These are phyloP conservation scores for Aureobasidium sp. DNA, from an alignment of 2,329 filamentous ascomycete species.

Conservation along the genomic window DNA sequence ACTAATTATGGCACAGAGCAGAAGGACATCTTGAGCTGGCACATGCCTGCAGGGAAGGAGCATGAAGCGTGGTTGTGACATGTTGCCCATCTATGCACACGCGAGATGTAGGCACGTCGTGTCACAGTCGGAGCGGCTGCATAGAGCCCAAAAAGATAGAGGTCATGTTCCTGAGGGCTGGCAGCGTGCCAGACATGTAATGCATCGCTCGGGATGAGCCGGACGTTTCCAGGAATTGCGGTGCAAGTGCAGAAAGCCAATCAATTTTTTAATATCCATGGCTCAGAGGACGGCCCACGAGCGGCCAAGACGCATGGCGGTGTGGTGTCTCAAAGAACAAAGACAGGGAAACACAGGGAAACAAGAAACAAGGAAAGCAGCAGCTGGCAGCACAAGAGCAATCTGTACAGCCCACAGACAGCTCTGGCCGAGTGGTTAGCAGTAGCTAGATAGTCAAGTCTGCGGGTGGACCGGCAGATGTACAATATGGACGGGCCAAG, in stretches of 20 bases:
- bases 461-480: constrained; percentile 6
- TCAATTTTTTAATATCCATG: constrained; percentile 14
- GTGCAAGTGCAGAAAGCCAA: constrained; percentile 3
- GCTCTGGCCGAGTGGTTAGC: background rate
- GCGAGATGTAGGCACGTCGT: constrained; percentile 10
- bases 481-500: background rate
- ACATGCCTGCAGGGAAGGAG: background rate
- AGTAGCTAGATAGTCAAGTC: background rate
- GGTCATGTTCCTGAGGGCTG: background rate
- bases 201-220: background rate
- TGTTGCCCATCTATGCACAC: background rate
- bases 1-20: background rate
- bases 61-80: background rate
- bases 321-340: background rate
- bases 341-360: background rate
- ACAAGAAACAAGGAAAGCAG: background rate
- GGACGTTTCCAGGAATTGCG: background rate
- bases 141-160: background rate
- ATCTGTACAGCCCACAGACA: background rate
- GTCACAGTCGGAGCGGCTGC: constrained; percentile 6
- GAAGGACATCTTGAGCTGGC: background rate
- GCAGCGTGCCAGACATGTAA: background rate
- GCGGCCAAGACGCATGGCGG: constrained; percentile 1
- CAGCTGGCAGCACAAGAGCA: background rate
- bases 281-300: background rate